Evolutionary conservation across 352 stramenopile genomes (phyloP), one percentile per base, ranked within the genome.

Genomic region (Blastocystis sp.): DNA sequence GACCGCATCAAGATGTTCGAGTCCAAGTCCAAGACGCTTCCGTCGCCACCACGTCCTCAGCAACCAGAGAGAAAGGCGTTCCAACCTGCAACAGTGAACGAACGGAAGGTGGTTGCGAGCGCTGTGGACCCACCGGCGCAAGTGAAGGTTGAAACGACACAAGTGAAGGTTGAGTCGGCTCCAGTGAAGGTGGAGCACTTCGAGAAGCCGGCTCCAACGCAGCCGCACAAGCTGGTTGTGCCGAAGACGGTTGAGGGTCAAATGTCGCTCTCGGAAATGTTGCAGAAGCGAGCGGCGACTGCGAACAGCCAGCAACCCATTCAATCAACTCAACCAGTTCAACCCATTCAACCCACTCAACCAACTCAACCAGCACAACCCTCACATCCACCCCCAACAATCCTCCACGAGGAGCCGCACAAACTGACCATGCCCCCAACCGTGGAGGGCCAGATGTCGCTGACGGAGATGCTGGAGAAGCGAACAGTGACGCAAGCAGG

Each of bases 1-100:
- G 74, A 85, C 45, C 59, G 74, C 1, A 85, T 85, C 37, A 66
- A 69, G n/a, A 67, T 69, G 74, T 85, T 85, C 66, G 74, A 85
- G 66, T 4, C 74, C 10, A 85, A 67, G 13, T 26, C 29, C 16
- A 80, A 55, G 6, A 6, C 45, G 6, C 6, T 55, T 55, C 45
- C 16, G 9, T n/a, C 45, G 45, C 45, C 45, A 16, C 45, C 45
- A 55, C 45, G 45, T 6, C 45, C 45, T 55, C 45, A n/a, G n/a
- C n/a, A n/a, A n/a, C n/a, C 6, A 16, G 33, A 51, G 33, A 62
- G 39, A 33, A 21, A 80, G 69, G 26, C 24, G 13, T 39, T 33
- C 21, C 45, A 39, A 19, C 24, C 31, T 24, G 39, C 69, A 62
- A 24, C 63, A 16, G 16, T 74, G 29, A 74, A 24, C 26, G 63